These are phyloP conservation scores for Neurospora sp. DNA, from an alignment of 495 filamentous ascomycete species.

Conservation along the genomic window DNA sequence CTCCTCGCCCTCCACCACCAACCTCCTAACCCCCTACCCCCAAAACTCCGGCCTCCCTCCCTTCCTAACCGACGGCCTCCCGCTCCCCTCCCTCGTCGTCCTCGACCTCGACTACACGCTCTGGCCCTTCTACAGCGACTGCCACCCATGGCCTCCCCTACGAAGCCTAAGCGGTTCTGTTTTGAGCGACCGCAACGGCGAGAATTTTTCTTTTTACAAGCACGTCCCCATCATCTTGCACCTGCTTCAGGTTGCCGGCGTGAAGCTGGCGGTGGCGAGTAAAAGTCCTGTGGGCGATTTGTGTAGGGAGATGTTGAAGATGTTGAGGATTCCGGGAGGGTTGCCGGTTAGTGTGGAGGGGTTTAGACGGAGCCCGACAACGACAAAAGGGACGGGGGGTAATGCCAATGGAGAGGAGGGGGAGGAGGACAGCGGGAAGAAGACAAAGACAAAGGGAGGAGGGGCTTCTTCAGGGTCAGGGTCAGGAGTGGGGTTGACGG, in stretches of 20 bases:
- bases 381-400: not conserved
- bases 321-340: conserved; percentile 45
- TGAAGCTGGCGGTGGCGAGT: conserved; percentile 68
- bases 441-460: conserved; percentile 1
- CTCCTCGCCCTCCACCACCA: not conserved
- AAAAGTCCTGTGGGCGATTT: conserved; percentile 74
- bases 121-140: conserved; percentile 97
- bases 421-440: not conserved
- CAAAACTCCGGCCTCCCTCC: conserved; percentile 20
- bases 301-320: conserved; percentile 67
- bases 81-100: conserved; percentile 74
- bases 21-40: conserved; percentile 39
- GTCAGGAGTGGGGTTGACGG: not conserved
- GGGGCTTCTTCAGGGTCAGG: not conserved
- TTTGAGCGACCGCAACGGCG: conserved; percentile 52
- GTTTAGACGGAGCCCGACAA: not conserved
- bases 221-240: conserved; percentile 65
- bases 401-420: not conserved
- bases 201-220: conserved; percentile 71
- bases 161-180: conserved; percentile 46
- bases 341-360: not conserved
- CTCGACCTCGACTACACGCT: conserved; percentile 97
- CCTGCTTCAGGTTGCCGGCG: conserved; percentile 38
- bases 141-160: conserved; percentile 74
- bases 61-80: conserved; percentile 58